Evolutionary conservation across 805 yeast genomes (phyloP).

Genomic region (Candida oleophila): DNA sequence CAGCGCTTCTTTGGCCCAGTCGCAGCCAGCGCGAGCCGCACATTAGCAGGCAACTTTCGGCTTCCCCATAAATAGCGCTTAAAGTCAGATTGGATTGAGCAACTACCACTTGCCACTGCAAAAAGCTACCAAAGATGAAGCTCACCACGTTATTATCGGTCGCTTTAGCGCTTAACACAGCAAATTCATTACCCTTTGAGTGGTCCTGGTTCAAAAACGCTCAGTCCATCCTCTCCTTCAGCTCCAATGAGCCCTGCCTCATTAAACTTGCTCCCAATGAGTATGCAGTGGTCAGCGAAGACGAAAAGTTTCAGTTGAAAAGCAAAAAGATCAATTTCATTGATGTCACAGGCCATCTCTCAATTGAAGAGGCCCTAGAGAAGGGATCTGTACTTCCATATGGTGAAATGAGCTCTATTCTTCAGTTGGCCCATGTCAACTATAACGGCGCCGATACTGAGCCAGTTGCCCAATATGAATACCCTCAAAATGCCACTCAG

Average conservation of each 20-base stretch:
- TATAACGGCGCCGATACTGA: conserved; percentile 23
- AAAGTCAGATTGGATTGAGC: too few relatives aligned
- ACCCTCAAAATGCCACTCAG: conserved; percentile 49
- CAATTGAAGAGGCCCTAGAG: conserved; percentile 32
- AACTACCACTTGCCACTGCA: too few relatives aligned
- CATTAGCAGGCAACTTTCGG: too few relatives aligned
- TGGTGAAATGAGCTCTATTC: conserved; percentile 6
- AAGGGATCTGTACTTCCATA: conserved; percentile 22
- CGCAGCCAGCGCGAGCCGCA: too few relatives aligned
- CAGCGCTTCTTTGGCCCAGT: too few relatives aligned
- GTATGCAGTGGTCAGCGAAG: conserved; percentile 33
- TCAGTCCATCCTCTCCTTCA: neutral
- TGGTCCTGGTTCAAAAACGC: conserved; percentile 1
- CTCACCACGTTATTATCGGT: neutral
- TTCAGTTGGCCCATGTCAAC: conserved; percentile 22
- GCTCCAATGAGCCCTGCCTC: conserved; percentile 17
- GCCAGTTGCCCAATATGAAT: conserved; percentile 38
- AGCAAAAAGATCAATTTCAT: conserved; percentile 55
- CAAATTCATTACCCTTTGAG: neutral
- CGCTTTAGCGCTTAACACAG: neutral
- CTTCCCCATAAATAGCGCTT: neutral
- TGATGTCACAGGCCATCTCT: conserved; percentile 58
- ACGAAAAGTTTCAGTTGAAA: conserved; percentile 30
- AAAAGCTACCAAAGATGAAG: neutral
- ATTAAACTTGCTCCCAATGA: conserved; percentile 36